Conservation (phyloP, 495 filamentous ascomycete genomes). For the Podospora conica region DNA sequence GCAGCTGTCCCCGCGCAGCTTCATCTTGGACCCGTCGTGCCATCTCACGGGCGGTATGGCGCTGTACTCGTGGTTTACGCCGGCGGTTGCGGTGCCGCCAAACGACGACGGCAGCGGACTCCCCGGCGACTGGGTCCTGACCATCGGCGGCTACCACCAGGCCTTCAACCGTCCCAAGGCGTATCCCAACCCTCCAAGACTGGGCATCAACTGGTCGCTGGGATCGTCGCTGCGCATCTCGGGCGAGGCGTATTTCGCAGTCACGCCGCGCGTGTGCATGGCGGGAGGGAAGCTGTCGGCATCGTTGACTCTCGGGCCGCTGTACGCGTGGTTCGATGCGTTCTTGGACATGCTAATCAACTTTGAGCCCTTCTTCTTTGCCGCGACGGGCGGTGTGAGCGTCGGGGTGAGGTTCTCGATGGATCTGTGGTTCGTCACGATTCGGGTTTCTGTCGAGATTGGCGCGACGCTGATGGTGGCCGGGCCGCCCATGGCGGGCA, state of each 20-base stretch:
- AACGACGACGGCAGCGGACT: conserved; percentile 1
- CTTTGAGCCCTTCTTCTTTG: conserved; percentile 43
- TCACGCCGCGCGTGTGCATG: conserved; percentile 48
- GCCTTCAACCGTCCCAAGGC: conserved; percentile 30
- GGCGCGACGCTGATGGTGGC: conserved; percentile 30
- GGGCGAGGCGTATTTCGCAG: conserved; percentile 46
- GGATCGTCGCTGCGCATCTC: conserved; percentile 29
- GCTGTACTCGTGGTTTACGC: conserved; percentile 40
- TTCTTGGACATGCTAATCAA: conserved; percentile 44
- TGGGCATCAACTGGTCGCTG: conserved; percentile 39
- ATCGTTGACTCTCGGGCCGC: conserved; percentile 21
- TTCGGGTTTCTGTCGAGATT: conserved; percentile 31
- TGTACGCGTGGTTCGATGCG: conserved; percentile 40
- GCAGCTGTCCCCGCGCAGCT: conserved; percentile 10
- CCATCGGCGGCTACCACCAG: conserved; percentile 46
- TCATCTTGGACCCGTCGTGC: conserved; percentile 34
- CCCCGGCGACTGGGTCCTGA: conserved; percentile 46
- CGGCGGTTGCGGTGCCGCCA: too few species aligned
- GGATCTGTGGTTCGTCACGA: conserved; percentile 30
- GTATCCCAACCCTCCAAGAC: conserved; percentile 40
- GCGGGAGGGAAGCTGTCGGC: conserved; percentile 35
- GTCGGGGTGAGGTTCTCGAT: conserved; percentile 35
- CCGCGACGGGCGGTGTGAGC: conserved; percentile 25
- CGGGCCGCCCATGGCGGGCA: conserved; percentile 35
- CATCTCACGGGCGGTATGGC: conserved; percentile 45